Evolutionary conservation across 768 basidiomycete genomes (phyloP).

Genomic region (Coprinopsis marcescibilis): DNA sequence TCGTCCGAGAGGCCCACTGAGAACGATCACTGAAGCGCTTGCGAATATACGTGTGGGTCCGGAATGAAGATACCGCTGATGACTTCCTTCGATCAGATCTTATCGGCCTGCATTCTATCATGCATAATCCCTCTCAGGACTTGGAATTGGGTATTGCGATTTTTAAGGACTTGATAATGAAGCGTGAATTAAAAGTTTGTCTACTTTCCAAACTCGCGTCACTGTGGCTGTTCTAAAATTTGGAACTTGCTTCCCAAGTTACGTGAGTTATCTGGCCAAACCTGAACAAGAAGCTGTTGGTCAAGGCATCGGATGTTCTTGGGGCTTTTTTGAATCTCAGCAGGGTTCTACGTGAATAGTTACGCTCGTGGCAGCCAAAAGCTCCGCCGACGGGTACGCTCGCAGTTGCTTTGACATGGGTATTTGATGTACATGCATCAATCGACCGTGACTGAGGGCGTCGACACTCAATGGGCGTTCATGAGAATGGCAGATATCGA

Average conservation of each 20-base stretch:
- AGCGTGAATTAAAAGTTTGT: too few species aligned
- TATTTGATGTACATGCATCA: background rate
- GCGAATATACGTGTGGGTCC: too few species aligned
- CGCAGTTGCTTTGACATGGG: constrained; percentile 1
- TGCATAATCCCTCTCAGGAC: too few species aligned
- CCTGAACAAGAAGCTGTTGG: constrained; percentile 1
- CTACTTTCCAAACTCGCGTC: background rate
- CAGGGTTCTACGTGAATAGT: background rate
- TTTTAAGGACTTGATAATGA: too few species aligned
- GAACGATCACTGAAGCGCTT: too few species aligned
- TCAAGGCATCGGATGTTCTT: too few species aligned
- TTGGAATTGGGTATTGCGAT: too few species aligned
- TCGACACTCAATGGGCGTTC: background rate
- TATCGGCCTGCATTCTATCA: too few species aligned
- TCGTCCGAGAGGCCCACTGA: too few species aligned
- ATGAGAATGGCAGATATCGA: background rate
- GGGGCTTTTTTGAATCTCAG: too few species aligned
- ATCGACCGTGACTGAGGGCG: background rate
- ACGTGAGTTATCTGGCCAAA: constrained; percentile 8
- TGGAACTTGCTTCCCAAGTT: constrained; percentile 1
- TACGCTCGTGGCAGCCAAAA: constrained; percentile 2
- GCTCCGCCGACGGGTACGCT: background rate
- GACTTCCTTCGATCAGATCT: too few species aligned
- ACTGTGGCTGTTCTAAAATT: background rate
- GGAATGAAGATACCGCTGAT: too few species aligned